Percentiles rank a stretch among this genome's conserved stretches.
phyloP scores from a whole-genome alignment of 2,329 filamentous ascomycete species.

The Aspergillus arachidicola region DNA sequence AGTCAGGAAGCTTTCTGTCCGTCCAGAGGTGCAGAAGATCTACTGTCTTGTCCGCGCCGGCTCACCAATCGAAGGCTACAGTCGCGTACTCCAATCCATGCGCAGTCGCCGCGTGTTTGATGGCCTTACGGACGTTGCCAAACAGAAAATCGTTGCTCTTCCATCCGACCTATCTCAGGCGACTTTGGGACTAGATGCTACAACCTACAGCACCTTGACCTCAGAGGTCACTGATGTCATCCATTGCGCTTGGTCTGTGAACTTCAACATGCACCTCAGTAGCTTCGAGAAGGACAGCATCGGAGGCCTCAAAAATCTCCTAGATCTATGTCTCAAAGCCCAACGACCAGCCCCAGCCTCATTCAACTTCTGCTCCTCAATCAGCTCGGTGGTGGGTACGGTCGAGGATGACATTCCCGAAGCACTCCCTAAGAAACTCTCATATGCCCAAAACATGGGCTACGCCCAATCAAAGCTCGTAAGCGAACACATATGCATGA shows the following conservation, averaged over 20 bases:
- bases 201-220: constrained; percentile 46
- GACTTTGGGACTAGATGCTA: constrained; percentile 51
- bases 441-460: constrained; percentile 45
- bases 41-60: constrained; percentile 60
- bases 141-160: constrained; percentile 50
- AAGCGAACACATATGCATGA: constrained; percentile 34
- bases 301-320: constrained; percentile 49
- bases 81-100: constrained; percentile 51
- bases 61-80: constrained; percentile 43
- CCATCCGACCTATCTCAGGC: constrained; percentile 51
- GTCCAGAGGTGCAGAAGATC: constrained; percentile 46
- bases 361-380: constrained; percentile 56
- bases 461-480: constrained; percentile 46
- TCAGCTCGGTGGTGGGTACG: constrained; percentile 45
- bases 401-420: constrained; percentile 36
- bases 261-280: constrained; percentile 60
- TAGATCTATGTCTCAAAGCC: constrained; percentile 40
- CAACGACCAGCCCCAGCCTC: constrained; percentile 35
- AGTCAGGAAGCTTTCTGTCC: constrained; percentile 47
- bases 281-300: constrained; percentile 61
- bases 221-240: constrained; percentile 56
- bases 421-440: constrained; percentile 31
- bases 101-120: constrained; percentile 36
- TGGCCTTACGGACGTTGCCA: constrained; percentile 19
- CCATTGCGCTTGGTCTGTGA: constrained; percentile 67